phyloP scores from a whole-genome alignment of 306 rosid species.

The Cucumis melo region DNA sequence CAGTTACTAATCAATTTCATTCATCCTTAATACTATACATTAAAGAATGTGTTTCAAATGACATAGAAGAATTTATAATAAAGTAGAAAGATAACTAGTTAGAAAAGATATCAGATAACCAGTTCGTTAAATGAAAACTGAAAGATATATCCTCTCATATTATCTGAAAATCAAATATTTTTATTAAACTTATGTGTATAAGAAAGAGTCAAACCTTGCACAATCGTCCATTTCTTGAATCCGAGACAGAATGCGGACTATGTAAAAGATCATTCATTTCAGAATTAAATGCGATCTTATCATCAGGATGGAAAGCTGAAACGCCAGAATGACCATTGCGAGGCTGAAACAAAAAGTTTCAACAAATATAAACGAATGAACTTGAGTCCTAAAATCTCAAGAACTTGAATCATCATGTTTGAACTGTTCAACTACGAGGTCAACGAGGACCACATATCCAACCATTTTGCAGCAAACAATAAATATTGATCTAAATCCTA shows the following conservation, averaged over 20 bases:
- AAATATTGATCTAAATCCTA: not conserved
- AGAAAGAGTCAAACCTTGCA: constrained; percentile 47
- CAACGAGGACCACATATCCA: constrained; percentile 2
- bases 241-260: constrained; percentile 36
- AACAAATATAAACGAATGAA: not conserved
- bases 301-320: constrained; percentile 28
- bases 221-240: constrained; percentile 35
- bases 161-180: not conserved
- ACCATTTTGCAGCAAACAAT: not conserved
- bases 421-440: not conserved
- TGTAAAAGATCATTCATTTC: constrained; percentile 48
- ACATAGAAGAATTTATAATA: not conserved
- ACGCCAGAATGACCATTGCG: constrained; percentile 29
- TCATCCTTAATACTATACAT: not conserved
- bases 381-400: constrained; percentile 4
- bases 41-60: not conserved
- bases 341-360: constrained; percentile 31
- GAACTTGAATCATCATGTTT: not conserved
- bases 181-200: not conserved
- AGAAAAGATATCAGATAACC: not conserved
- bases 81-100: not conserved
- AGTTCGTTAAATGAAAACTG: not conserved
- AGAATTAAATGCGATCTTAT: constrained; percentile 30
- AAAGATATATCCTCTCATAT: not conserved
- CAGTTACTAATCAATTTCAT: not conserved